Evolutionary conservation across 805 yeast genomes (phyloP), one percentile per base, ranked within the genome.

Genomic region (baker's yeast (Saccharomyces cerevisiae)): DNA sequence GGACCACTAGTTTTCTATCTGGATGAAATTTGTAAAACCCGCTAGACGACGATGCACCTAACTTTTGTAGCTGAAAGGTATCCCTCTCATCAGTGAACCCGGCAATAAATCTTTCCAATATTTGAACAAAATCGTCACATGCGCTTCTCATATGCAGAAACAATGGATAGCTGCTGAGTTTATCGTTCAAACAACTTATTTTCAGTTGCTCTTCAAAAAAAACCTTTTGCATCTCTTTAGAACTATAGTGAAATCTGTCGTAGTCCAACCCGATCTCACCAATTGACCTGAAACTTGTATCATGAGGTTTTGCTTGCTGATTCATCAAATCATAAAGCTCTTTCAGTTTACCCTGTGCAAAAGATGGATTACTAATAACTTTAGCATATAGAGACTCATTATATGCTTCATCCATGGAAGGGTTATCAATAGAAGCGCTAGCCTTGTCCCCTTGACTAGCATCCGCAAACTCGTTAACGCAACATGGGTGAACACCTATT

Each of bases 191-290:
- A 51, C 73, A 70, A 28, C 68, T 59, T 17, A 88, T 68, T 53
- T 87, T 84, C 57, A 94, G 75, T 69, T 94, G 99, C 57, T 75
- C 74, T 57, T 76, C 77, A 65, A 94, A 94, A 70, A 81, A 87
- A 27, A 75, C 64, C 41, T 72, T 60, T 68, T 94, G 99, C 57
- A 81, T 79, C 6, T 79, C 84, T 54, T 76, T 81, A 1, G 87
- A 74, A 0, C 97, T 81, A 64, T 82, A 87, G 61, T 87, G 84
- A 51, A 94, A 72, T 56, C 99, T 74, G 69, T 94, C 99, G 67
- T 91, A 92, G 67, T 94, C 99, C 49, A 94, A 74, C 0, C 99
- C 99, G 51, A 94, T 82, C 70, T 94, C 99, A 13, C 99, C 99
- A 72, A 91, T 85, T 1, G 97, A 94, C 62, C 79, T 79, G 28